phyloP scores from a whole-genome alignment of 805 yeast genomes.

The Lipomyces orientalis region DNA sequence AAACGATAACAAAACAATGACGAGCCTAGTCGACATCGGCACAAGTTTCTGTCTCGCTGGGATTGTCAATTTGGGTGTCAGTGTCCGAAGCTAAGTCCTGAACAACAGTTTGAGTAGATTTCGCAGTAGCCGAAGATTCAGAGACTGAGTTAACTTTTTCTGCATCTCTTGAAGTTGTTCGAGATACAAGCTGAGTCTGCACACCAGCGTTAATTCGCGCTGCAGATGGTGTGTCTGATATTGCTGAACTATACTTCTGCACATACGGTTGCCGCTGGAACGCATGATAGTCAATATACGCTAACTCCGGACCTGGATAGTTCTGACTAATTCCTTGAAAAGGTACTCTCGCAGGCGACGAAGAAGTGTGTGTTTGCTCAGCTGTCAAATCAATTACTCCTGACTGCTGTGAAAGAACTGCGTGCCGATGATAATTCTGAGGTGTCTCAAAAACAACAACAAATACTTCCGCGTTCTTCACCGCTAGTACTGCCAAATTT shows the following conservation, averaged over 20 bases:
- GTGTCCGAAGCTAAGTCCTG: neutral
- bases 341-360: neutral
- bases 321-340: neutral
- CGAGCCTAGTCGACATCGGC: neutral
- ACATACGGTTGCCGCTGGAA: neutral
- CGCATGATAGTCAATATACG: neutral
- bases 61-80: neutral
- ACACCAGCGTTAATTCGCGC: neutral
- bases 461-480: constrained; percentile 37
- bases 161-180: neutral
- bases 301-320: neutral
- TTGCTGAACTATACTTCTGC: neutral
- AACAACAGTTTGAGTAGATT: neutral
- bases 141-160: neutral
- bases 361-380: neutral
- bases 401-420: neutral
- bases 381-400: neutral
- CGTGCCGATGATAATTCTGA: neutral
- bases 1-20: neutral
- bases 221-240: neutral
- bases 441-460: constrained; percentile 29
- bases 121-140: neutral
- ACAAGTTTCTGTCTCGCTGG: neutral
- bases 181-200: neutral
- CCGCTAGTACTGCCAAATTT: constrained; percentile 35